Base-by-base conservation (phyloP, 495 filamentous ascomycete species). In the Lasiosphaeria ovina region DNA sequence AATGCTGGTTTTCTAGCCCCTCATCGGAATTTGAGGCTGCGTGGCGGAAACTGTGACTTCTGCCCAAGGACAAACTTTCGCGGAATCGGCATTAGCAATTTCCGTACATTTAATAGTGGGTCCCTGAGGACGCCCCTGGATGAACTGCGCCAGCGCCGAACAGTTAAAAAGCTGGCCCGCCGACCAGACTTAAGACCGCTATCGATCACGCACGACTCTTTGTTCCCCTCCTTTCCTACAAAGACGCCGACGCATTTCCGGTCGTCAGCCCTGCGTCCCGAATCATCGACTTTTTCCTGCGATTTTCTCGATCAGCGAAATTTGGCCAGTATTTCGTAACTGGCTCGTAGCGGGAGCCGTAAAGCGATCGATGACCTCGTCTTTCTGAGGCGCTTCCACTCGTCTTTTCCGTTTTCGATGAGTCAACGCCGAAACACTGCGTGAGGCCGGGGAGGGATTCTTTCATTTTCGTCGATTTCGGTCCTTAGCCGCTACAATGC, bases 361-460 rank as follows among this genome's bases (percentile, higher is more conserved):
- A 17, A 10, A 33, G 24, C 49, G 49, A 51, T 51, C 49, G 6
- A 34, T 11, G 49, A 51, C 7, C 49, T 33, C 32, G 49, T 11
- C 49, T 10, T 31, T 34, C n/a, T n/a, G 12, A 47, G 49, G 49
- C 24, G n/a, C 34, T 34, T 50, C 42, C 33, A 4, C 51, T 51
- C 44, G n/a, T 17, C 16, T 47, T 55, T 51, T 58, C 48, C 50
- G 12, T 34, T 36, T 34, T 70, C 68, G 54, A 72, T 72, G 70
- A 66, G 64, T 69, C 62, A 62, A 65, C 65, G 49, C 58, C 62
- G 53, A 58, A 52, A 38, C 57, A 57, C 51, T 49, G 63, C 67
- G 66, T 72, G 69, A 73, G 62, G 65, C 55, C 54, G 69, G 67
- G 63, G 69, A 70, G 63, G 69, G 63, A 62, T 51, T 33, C 62